Percentiles rank a stretch among this genome's conserved stretches.
Evolutionary conservation across 2,329 filamentous ascomycete species (phyloP).

Genomic region (Beauveria asiatica): DNA sequence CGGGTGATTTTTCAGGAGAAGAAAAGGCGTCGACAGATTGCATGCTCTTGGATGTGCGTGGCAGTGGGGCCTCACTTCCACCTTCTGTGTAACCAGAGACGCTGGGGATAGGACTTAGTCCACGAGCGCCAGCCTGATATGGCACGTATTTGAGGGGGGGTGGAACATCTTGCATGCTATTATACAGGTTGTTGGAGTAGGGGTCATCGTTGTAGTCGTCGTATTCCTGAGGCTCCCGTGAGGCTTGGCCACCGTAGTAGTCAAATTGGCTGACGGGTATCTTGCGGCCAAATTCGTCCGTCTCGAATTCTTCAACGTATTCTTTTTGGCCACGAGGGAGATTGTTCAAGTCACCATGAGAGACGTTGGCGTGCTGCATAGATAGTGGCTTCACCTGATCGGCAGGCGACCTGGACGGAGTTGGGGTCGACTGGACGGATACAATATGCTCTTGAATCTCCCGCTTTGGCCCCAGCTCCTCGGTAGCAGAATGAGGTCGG

Average conservation of each 20-base stretch:
- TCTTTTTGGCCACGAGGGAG: slow-evolving; percentile 41
- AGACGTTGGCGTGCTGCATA: slow-evolving; percentile 57
- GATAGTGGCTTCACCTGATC: slow-evolving; percentile 54
- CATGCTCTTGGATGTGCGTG: slow-evolving; percentile 48
- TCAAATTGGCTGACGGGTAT: slow-evolving; percentile 30
- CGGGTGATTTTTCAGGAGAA: slow-evolving; percentile 49
- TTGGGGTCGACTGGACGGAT: slow-evolving; percentile 56
- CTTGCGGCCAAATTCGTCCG: slow-evolving; percentile 36
- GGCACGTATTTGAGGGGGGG: slow-evolving; percentile 58
- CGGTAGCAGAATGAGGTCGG: slow-evolving; percentile 59
- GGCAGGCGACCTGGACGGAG: slow-evolving; percentile 46
- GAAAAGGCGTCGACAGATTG: slow-evolving; percentile 47
- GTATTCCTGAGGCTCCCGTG: slow-evolving; percentile 20
- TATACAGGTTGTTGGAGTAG: slow-evolving; percentile 42
- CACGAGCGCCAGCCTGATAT: slow-evolving; percentile 60
- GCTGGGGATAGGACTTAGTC: slow-evolving; percentile 83
- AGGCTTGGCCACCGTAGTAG: slow-evolving; percentile 27
- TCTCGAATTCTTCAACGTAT: slow-evolving; percentile 39
- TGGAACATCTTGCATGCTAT: slow-evolving; percentile 53
- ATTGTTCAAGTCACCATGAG: slow-evolving; percentile 48
- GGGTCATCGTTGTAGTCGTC: slow-evolving; percentile 33
- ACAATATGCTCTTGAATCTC: slow-evolving; percentile 53
- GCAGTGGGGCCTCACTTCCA: slow-evolving; percentile 48
- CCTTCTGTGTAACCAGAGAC: slow-evolving; percentile 78
- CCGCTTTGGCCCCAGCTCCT: slow-evolving; percentile 50